These are phyloP conservation scores for Physcomitrellopsis africana DNA, from an alignment of 225 moss, liverwort and hornwort genomes.

Conservation along the genomic window DNA sequence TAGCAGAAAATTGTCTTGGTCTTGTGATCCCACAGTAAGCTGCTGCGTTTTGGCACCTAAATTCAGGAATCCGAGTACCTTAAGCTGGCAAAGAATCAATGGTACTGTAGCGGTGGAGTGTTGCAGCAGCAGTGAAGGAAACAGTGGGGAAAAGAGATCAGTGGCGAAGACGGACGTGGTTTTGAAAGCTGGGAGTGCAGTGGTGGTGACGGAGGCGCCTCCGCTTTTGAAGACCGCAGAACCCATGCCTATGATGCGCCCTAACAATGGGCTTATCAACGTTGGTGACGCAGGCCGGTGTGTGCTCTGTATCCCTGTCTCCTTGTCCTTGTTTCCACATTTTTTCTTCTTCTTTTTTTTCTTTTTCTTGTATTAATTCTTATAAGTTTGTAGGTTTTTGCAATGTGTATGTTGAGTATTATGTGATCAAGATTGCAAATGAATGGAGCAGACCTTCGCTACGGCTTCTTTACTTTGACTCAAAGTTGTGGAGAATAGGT, in stretches of 20 bases:
- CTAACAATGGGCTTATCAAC: slow-evolving; percentile 82
- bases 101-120: slow-evolving; percentile 1
- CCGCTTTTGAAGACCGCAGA: slow-evolving; percentile 90
- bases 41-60: slow-evolving; percentile 16
- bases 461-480: background rate
- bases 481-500: too few species aligned
- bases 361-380: background rate
- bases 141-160: slow-evolving; percentile 8
- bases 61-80: slow-evolving; percentile 4
- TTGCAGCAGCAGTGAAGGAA: slow-evolving; percentile 21
- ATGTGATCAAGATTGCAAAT: slow-evolving; percentile 2
- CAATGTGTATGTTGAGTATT: background rate
- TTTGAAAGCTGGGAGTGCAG: slow-evolving; percentile 69
- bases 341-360: background rate
- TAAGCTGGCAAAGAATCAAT: background rate
- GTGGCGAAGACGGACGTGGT: slow-evolving; percentile 18
- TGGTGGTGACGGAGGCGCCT: slow-evolving; percentile 83
- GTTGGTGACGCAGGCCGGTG: slow-evolving; percentile 95
- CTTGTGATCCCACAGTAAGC: background rate
- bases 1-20: background rate
- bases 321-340: background rate
- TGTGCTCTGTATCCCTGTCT: background rate
- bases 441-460: background rate
- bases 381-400: background rate
- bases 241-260: slow-evolving; percentile 99